Evolutionary conservation across 1,139 yeast genomes (phyloP).

Genomic region (Fermentozyma sake): DNA sequence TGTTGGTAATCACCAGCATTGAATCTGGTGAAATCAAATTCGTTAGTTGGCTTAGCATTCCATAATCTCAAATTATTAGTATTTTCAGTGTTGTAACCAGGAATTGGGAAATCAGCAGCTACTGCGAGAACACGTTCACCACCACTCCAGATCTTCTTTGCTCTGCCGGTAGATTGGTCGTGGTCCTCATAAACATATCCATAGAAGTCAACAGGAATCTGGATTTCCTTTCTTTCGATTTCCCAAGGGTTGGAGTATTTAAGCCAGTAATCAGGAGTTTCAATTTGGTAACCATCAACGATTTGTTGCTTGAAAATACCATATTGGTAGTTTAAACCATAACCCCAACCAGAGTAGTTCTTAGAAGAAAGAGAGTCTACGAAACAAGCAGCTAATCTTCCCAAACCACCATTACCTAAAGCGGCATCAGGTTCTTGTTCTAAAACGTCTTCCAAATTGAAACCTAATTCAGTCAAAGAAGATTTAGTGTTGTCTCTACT

Average conservation of each 20-base stretch:
- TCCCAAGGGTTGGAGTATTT: constrained; percentile 91
- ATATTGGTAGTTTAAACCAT: constrained; percentile 88
- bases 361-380: constrained; percentile 84
- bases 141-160: constrained; percentile 72
- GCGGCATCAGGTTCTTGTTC: constrained; percentile 93
- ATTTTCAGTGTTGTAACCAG: constrained; percentile 80
- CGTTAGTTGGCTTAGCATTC: constrained; percentile 87
- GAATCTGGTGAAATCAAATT: constrained; percentile 88
- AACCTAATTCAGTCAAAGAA: constrained; percentile 75
- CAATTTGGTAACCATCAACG: constrained; percentile 90
- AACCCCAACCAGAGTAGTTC: constrained; percentile 95
- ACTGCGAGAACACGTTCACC: constrained; percentile 87
- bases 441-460: constrained; percentile 80
- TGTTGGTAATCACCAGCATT: constrained; percentile 88
- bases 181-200: constrained; percentile 69
- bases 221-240: constrained; percentile 79
- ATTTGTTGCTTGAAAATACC: constrained; percentile 92
- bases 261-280: constrained; percentile 92
- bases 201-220: constrained; percentile 88
- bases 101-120: constrained; percentile 92
- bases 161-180: constrained; percentile 47
- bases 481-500: constrained; percentile 46
- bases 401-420: constrained; percentile 92
- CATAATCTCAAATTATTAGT: constrained; percentile 89
- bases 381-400: constrained; percentile 92